A percentile compares a stretch with the other conserved stretches of the same genome.
Conservation (phyloP, 345 rosid species). For the Sapria himalayana region DNA sequence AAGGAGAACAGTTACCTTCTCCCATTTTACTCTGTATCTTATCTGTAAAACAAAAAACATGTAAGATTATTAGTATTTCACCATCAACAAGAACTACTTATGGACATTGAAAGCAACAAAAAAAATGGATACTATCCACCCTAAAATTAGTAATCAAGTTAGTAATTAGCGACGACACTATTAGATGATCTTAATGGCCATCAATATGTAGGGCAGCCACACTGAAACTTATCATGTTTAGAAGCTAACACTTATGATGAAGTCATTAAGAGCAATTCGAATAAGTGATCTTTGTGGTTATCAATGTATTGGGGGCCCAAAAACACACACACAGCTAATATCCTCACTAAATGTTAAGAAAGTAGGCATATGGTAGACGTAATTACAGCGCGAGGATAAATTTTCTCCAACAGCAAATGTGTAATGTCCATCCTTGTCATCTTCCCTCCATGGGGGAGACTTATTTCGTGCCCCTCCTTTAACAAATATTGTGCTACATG, state of each 20-base stretch:
- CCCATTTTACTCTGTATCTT: conserved; percentile 80
- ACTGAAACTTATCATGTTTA: too few relatives aligned
- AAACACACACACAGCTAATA: not conserved
- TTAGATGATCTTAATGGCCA: too few relatives aligned
- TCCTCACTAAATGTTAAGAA: conserved; percentile 13
- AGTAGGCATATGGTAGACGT: too few relatives aligned
- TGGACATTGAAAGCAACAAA: not conserved
- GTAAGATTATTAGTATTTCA: not conserved
- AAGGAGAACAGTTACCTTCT: conserved; percentile 29
- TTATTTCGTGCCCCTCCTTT: conserved; percentile 49
- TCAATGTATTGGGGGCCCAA: conserved; percentile 1
- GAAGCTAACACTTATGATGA: too few relatives aligned
- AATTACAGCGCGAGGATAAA: conserved; percentile 89
- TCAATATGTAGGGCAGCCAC: too few relatives aligned
- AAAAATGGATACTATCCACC: too few relatives aligned
- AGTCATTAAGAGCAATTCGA: not conserved
- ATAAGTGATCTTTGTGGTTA: too few relatives aligned
- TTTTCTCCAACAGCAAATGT: conserved; percentile 88
- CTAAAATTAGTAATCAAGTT: too few relatives aligned
- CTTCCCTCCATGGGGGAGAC: conserved; percentile 82
- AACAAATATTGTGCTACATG: conserved; percentile 17
- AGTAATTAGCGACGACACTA: too few relatives aligned
- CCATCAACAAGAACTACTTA: not conserved
- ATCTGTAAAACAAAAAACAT: conserved; percentile 23
- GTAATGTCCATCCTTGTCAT: conserved; percentile 98